A percentile compares a stretch with the other conserved stretches of the same genome.
These are phyloP conservation scores for Gracilaria vermiculophylla DNA, from an alignment of 23 red algal species.

Conservation along the genomic window DNA sequence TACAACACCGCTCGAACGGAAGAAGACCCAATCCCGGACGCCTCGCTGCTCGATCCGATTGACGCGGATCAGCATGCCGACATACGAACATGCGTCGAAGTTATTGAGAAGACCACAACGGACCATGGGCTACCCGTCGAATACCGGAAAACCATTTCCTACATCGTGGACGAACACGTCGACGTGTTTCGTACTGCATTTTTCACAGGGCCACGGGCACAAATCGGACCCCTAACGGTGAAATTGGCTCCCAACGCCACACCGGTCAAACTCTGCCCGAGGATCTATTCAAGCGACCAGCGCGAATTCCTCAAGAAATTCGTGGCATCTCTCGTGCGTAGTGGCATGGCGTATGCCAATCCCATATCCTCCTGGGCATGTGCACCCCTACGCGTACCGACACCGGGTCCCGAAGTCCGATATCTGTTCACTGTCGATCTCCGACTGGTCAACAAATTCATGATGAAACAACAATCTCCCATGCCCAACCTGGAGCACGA, in stretches of 20 bases:
- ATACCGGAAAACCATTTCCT: background rate
- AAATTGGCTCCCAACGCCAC: background rate
- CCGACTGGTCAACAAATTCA: background rate
- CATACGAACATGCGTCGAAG: background rate
- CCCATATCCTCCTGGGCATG: background rate
- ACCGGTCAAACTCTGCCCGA: background rate
- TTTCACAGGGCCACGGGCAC: background rate
- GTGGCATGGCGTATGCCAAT: background rate
- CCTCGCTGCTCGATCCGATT: too few species aligned
- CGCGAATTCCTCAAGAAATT: background rate
- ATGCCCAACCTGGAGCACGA: constrained; percentile 26
- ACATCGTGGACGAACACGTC: constrained; percentile 21
- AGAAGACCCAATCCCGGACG: too few species aligned
- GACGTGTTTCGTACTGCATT: constrained; percentile 23
- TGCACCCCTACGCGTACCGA: background rate
- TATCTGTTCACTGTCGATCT: constrained; percentile 22
- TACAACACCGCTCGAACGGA: too few species aligned
- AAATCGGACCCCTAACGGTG: background rate
- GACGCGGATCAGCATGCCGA: constrained; percentile 21
- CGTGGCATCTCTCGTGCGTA: background rate
- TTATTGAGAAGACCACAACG: background rate
- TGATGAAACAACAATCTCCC: background rate
- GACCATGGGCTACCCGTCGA: background rate
- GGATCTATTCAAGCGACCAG: background rate
- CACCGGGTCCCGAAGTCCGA: background rate